These are phyloP conservation scores for Suhomyces ambrosiae DNA, from an alignment of 1,139 yeast genomes.

Conservation along the genomic window DNA sequence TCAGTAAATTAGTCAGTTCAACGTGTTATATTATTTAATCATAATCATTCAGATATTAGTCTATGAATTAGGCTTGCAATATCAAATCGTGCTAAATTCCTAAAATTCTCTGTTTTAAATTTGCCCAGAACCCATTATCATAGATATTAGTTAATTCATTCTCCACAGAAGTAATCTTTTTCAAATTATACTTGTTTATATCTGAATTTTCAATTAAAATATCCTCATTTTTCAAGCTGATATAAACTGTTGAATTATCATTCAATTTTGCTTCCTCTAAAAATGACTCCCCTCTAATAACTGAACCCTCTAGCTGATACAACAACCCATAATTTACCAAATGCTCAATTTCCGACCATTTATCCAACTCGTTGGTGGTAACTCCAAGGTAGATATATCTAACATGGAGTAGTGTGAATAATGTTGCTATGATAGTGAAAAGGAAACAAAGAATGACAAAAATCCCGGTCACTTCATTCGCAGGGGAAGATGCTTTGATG, in stretches of 20 bases:
- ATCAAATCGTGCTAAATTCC: too few relatives aligned
- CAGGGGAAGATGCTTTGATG: constrained; percentile 30
- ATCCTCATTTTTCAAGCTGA: constrained; percentile 31
- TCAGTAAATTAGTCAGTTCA: too few relatives aligned
- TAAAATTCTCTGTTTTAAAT: constrained; percentile 39
- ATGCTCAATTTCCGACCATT: constrained; percentile 77
- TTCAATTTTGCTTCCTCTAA: constrained; percentile 24
- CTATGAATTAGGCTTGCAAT: too few relatives aligned
- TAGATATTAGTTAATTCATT: constrained; percentile 61
- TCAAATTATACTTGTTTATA: constrained; percentile 19
- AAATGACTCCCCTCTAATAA: constrained; percentile 16
- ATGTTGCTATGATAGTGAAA: constrained; percentile 53
- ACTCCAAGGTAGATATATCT: constrained; percentile 72
- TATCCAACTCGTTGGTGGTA: constrained; percentile 86
- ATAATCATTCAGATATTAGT: too few relatives aligned
- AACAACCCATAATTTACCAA: constrained; percentile 47
- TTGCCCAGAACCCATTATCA: constrained; percentile 62
- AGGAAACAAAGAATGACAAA: constrained; percentile 55
- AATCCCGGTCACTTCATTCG: constrained; percentile 52
- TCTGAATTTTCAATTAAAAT: constrained; percentile 22
- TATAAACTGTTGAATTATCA: constrained; percentile 23
- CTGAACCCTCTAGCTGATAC: constrained; percentile 19
- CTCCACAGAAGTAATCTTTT: constrained; percentile 39
- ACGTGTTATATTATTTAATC: neutral
- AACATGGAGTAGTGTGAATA: constrained; percentile 65